These are phyloP conservation scores for Lasiosphaeriaceae sp. DNA, from an alignment of 495 filamentous ascomycete species.

Conservation along the genomic window DNA sequence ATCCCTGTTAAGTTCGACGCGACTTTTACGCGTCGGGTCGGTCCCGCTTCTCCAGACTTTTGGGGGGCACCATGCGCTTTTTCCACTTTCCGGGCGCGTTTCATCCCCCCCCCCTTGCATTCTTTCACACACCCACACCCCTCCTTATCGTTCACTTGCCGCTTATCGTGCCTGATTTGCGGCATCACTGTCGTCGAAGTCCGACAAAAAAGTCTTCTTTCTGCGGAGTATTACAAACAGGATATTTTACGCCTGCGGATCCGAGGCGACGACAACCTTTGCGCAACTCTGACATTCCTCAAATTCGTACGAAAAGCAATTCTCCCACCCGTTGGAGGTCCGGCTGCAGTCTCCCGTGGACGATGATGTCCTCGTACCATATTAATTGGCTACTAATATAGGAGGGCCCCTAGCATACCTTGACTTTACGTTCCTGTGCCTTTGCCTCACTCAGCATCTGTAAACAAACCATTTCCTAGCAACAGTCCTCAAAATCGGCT, in stretches of 20 bases:
- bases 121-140: neutral
- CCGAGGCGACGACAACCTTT: too few relatives aligned
- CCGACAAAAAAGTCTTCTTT: neutral
- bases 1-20: slow-evolving; percentile 30
- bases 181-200: neutral
- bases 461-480: slow-evolving; percentile 6
- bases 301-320: neutral
- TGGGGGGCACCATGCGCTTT: slow-evolving; percentile 4
- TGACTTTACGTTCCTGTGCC: neutral
- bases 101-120: neutral
- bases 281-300: too few relatives aligned
- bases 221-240: neutral
- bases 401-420: slow-evolving; percentile 5
- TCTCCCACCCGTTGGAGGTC: neutral
- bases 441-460: neutral
- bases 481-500: neutral
- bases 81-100: slow-evolving; percentile 7
- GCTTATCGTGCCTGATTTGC: slow-evolving; percentile 18
- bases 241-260: too few relatives aligned
- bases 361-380: slow-evolving; percentile 21
- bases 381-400: slow-evolving; percentile 29
- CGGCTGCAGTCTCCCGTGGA: slow-evolving; percentile 16
- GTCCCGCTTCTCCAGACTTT: neutral
- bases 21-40: slow-evolving; percentile 21
- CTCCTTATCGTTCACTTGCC: slow-evolving; percentile 13